These are phyloP conservation scores for Lentinula novae-zelandiae DNA, from an alignment of 1,284 basidiomycete species.

Conservation along the genomic window DNA sequence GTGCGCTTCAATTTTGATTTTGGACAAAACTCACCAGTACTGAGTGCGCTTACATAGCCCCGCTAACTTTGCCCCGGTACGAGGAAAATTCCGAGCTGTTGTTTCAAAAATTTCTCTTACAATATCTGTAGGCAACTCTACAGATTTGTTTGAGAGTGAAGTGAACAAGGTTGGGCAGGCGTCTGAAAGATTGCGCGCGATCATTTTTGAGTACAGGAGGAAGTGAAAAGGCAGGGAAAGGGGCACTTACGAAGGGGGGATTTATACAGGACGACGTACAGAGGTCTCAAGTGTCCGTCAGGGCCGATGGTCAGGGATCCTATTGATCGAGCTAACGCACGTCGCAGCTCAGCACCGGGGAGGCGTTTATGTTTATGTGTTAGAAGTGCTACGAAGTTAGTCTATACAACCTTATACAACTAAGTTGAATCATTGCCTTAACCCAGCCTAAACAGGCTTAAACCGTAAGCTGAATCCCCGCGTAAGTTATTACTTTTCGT, in stretches of 20 bases:
- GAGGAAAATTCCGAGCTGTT: constrained; percentile 18
- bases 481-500: neutral
- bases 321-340: neutral
- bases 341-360: neutral
- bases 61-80: constrained; percentile 19
- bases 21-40: constrained; percentile 20
- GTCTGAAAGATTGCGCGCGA: neutral
- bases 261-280: neutral
- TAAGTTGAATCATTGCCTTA: neutral
- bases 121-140: constrained; percentile 23
- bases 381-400: neutral
- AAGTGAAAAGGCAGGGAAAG: neutral
- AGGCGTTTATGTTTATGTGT: neutral
- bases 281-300: neutral
- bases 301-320: neutral
- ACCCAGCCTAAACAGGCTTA: no score
- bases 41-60: constrained; percentile 21
- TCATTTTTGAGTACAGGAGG: neutral
- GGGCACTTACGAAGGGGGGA: neutral
- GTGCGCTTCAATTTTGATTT: neutral
- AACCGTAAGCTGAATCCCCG: neutral
- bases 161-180: neutral
- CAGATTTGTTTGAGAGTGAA: neutral
- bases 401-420: neutral
- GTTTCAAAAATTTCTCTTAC: constrained; percentile 25